Percentiles rank a stretch among this genome's conserved stretches.
Conservation (phyloP, 148 eudicot species). For the Rhododendron molle region DNA sequence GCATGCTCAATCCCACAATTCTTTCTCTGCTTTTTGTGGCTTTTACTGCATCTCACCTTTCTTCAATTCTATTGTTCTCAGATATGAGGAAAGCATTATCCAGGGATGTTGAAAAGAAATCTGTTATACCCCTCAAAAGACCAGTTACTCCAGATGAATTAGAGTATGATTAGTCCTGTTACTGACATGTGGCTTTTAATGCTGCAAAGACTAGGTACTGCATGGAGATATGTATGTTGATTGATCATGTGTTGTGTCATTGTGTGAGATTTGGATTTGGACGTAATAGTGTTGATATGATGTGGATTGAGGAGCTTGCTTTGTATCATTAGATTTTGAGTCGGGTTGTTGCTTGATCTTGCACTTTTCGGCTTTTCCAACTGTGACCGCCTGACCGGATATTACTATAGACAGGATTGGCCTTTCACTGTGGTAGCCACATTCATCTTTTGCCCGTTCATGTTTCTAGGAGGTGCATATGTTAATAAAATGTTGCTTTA, state of each 20-base stretch:
- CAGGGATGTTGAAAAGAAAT: constrained; percentile 61
- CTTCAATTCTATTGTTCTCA: constrained; percentile 16
- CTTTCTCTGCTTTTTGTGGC: not conserved
- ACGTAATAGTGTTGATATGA: not conserved
- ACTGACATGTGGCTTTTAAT: not conserved
- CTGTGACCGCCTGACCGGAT: not conserved
- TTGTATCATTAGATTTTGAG: not conserved
- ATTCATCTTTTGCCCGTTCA: not conserved
- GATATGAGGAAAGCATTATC: constrained; percentile 75
- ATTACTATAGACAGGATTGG: not conserved
- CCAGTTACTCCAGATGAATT: constrained; percentile 65
- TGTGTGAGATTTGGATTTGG: not conserved
- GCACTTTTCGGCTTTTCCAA: not conserved
- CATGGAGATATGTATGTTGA: not conserved
- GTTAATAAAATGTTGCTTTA: not conserved
- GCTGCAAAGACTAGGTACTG: not conserved
- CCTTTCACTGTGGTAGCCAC: not conserved
- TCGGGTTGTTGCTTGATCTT: not conserved
- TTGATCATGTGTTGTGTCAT: not conserved
- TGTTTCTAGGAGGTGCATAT: not conserved
- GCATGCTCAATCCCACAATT: not conserved
- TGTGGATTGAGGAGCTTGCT: not conserved
- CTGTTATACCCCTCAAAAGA: constrained; percentile 56
- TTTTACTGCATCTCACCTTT: constrained; percentile 3
- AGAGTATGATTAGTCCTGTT: constrained; percentile 45